Evolutionary conservation across 176 grass and related monocot species (phyloP).

Genomic region (Carex parvula): DNA sequence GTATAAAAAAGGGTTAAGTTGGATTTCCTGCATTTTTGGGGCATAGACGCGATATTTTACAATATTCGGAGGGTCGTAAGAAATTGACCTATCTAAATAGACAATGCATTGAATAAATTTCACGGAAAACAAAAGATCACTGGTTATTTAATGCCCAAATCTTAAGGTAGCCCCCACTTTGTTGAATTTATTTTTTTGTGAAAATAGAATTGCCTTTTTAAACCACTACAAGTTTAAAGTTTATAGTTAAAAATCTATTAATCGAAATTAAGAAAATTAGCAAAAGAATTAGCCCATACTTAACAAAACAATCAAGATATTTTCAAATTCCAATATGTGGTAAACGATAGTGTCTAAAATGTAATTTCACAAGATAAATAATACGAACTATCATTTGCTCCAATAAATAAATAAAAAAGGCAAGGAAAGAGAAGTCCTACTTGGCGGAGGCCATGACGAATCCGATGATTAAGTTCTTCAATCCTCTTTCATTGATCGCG

Average conservation of each 20-base stretch:
- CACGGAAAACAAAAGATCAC: neutral
- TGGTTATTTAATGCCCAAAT: constrained; percentile 9
- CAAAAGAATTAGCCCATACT: neutral
- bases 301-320: neutral
- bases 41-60: neutral
- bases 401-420: neutral
- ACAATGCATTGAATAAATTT: constrained; percentile 6
- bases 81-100: neutral
- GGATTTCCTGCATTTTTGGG: neutral
- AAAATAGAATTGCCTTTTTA: neutral
- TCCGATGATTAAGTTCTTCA: constrained; percentile 40
- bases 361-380: neutral
- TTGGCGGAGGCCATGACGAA: constrained; percentile 54
- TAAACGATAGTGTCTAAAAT: neutral
- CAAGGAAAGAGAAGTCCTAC: constrained; percentile 25
- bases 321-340: neutral
- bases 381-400: neutral
- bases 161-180: neutral
- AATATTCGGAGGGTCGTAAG: neutral
- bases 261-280: neutral
- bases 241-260: neutral
- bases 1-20: neutral
- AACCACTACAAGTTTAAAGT: neutral
- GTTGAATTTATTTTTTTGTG: neutral
- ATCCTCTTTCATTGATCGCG: constrained; percentile 50